Base-by-base conservation (phyloP, 176 grass and related monocot genomes). In the Leersia perrieri region DNA sequence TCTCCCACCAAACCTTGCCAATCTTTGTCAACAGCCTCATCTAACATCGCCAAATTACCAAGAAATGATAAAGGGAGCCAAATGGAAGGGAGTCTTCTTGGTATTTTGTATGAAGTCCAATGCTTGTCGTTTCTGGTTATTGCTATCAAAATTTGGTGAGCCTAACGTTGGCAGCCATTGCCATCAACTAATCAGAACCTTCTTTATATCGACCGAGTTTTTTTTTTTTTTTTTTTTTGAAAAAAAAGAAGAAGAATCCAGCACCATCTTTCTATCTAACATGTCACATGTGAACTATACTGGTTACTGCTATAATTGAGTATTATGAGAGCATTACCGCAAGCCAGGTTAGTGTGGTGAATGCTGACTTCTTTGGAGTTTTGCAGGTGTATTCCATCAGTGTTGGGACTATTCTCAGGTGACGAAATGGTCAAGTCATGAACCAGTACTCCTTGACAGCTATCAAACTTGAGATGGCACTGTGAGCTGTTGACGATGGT, bases 381-480 rank as follows among this genome's bases (percentile, higher is more conserved):
- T 36, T 98, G 95, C 80, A 98, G 85, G 88, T 98, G 95, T 80
- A 98, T 98, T 61, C 95, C 95, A 9, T 98, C 95, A 1, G 95
- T 98, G 68, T 98, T 98, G 81, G 91, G 92, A 91, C 95, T 98
- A 80, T 69, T 73, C 22, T 89, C 92, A 25, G 95, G 95, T 22
- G 95, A 98, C 33, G 90, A 90, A 69, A 98, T 87, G 47, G 80
- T 94, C 44, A 98, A 41, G 66, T 98, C 82, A 11, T 89, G 87
- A 47, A 98, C 92, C 82, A 82, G 66, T 11, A 98, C 88, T 71
- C 74, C 92, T 88, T 94, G 80, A 67, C 92, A 98, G 53, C 82
- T 93, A 83, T 98, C 95, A 0, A 94, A 98, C 85, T 98, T 98
- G 47, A 98, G 92, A 73, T 98, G 92, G 79, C 95, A 98, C 58